phyloP scores from a whole-genome alignment of 306 rosid species.

The Vicia sativa region DNA sequence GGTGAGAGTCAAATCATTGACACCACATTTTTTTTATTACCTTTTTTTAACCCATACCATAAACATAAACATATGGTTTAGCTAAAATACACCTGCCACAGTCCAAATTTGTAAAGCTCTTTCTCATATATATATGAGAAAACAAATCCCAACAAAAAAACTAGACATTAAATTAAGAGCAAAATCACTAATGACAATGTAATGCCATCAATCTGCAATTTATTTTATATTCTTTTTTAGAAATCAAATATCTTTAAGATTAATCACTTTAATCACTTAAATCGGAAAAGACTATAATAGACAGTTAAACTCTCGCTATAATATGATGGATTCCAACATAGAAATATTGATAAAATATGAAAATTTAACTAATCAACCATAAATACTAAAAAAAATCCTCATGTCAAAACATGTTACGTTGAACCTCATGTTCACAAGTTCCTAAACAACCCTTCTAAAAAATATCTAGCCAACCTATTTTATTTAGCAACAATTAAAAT shows the following conservation, averaged over 20 bases:
- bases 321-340: background rate
- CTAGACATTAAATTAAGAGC: too few relatives aligned
- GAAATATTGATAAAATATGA: background rate
- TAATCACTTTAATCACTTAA: too few relatives aligned
- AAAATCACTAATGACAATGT: too few relatives aligned
- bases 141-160: background rate
- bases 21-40: too few relatives aligned
- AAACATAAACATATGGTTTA: background rate
- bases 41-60: background rate
- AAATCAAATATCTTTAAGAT: background rate
- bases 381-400: constrained; percentile 18
- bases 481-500: constrained; percentile 25
- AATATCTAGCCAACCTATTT: constrained; percentile 23
- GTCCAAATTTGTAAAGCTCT: background rate
- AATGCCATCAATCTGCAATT: constrained; percentile 6
- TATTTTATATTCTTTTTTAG: background rate
- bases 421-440: constrained; percentile 21
- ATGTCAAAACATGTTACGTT: constrained; percentile 25
- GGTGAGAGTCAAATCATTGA: too few relatives aligned
- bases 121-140: background rate
- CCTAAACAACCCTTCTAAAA: constrained; percentile 25
- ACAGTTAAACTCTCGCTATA: too few relatives aligned
- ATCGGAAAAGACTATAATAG: too few relatives aligned
- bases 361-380: constrained; percentile 1
- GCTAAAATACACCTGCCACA: background rate